Evolutionary conservation across 2,329 filamentous ascomycete species (phyloP).

Genomic region (Podosphaera aphanis): DNA sequence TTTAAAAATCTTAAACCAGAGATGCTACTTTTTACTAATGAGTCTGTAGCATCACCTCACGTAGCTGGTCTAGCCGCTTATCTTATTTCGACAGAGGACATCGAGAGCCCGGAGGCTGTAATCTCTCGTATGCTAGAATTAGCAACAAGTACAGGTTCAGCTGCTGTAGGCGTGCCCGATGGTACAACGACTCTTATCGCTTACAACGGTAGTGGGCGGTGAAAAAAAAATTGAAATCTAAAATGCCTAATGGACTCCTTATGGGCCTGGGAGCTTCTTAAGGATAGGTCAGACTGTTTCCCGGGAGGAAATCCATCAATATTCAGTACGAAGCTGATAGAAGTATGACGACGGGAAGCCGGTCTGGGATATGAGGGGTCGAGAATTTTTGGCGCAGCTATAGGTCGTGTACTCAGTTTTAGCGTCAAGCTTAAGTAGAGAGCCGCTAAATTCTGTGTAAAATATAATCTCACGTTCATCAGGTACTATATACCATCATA

Average conservation of each 20-base stretch:
- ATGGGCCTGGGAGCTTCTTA: not conserved
- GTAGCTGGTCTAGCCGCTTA: constrained; percentile 38
- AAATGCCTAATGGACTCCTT: not conserved
- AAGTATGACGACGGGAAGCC: not conserved
- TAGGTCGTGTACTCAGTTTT: not conserved
- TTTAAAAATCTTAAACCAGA: too few species aligned
- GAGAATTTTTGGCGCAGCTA: not conserved
- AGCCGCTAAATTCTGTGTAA: not conserved
- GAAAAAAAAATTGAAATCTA: not conserved
- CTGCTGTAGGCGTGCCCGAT: constrained; percentile 19
- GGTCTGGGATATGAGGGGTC: not conserved
- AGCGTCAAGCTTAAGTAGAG: not conserved
- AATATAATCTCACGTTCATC: not conserved
- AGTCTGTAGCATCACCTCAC: constrained; percentile 25
- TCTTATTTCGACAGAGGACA: constrained; percentile 22
- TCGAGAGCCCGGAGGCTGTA: constrained; percentile 18
- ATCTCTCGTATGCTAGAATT: constrained; percentile 17
- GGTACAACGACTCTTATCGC: constrained; percentile 28
- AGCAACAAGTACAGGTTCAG: constrained; percentile 14
- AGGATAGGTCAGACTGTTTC: not conserved
- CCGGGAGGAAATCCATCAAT: not conserved
- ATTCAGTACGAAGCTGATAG: not conserved
- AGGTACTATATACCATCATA: not conserved
- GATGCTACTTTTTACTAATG: constrained; percentile 18
- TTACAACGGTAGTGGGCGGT: constrained; percentile 25